Base-by-base conservation (phyloP, 169 alveolate species). In the Plasmodium vivax region DNA sequence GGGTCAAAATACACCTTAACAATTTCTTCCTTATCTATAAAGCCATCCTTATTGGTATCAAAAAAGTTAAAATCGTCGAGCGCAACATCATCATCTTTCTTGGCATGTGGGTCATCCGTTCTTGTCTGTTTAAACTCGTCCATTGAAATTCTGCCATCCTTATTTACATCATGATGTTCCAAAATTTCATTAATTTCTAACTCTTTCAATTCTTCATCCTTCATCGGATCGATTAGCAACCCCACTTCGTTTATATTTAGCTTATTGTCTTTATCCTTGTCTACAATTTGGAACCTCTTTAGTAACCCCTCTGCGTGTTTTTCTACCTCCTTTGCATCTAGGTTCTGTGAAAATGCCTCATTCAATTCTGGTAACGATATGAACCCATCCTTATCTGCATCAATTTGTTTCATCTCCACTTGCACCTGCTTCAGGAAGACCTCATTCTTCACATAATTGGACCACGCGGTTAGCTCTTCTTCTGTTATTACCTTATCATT, bases 41-140 rank as follows among this genome's bases (percentile, higher is more conserved):
- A 93, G 1, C 98, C 98, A 84, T 96, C 97, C 58, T 75, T 82
- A 94, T 96, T 93, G 85, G 93, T 58, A 79, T 96, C 98, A 58
- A 96, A 96, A 32, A 94, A 96, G 80, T 95, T 94, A 73, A 96
- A 96, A 51, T 96, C 98, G 71, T 88, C 94, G 16, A 88, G 68
- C 5, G 90, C 87, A 34, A 80, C 27, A n/a, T 88, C 94, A 77
- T 88, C 94, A 58, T 88, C 94, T 30, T 88, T 88, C 32, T 79
- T 81, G 0, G 30, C 71, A 58, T 56, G 62, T n/a, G 83, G 81
- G 36, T 88, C 94, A 88, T 88, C 94, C 9, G 94, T 36, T 58
- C 94, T 88, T 16, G 94, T 88, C 80, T 94, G 84, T 34, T 91
- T 73, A 93, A 94, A 96, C 85, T 96, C 98, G 8, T 84, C 97